Base-by-base conservation (phyloP, 1,284 basidiomycete genomes). In the Singerocomus inundabilis region DNA sequence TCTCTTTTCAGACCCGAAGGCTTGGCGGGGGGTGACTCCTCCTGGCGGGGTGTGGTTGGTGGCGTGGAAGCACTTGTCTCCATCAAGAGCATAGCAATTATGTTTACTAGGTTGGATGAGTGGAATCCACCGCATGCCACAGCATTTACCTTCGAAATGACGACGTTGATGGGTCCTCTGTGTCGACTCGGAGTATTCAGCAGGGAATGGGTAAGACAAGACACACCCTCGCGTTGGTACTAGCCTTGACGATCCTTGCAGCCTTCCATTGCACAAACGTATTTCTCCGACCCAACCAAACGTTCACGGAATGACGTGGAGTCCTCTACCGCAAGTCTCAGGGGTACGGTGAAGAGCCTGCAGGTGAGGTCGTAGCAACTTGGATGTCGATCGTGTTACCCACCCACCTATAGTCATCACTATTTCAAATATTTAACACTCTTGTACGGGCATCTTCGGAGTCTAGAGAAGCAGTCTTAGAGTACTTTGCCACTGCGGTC, bases 401-500 rank as follows among this genome's bases (percentile, higher is more conserved):
- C 16, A 44, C 18, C 44, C 40, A 37, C 33, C 40, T 15, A 16
- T 51, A 94, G 81, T 77, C 80, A 1, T 83, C 88, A 5, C 74
- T 98, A 40, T 99, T 97, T 72, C 82, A 87, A 66, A 82, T 97
- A 45, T 92, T 95, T 70, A 94, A 98, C 63, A 75, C 85, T 2
- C 76, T 99, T 21, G 88, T 99, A 15, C 83, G 96, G 28, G 83
- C 92, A 0, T 88, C 89, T 0, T 73, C 93, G 0, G 80, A 82
- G 53, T 77, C 91, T 0, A 80, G 93, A 41, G 94, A 98, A 68
- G 84, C 80, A 6, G 88, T 96, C 6, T 70, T 99, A n/a, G 76
- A 82, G 47, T 95, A 88, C 67, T 93, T 98, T 61, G 82, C 89
- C 1, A 77, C 79, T 10, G 82, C 85, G 7, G 73, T 93, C 33